Evolutionary conservation across 1,139 yeast genomes (phyloP).

Genomic region (Arxiozyma telluris): DNA sequence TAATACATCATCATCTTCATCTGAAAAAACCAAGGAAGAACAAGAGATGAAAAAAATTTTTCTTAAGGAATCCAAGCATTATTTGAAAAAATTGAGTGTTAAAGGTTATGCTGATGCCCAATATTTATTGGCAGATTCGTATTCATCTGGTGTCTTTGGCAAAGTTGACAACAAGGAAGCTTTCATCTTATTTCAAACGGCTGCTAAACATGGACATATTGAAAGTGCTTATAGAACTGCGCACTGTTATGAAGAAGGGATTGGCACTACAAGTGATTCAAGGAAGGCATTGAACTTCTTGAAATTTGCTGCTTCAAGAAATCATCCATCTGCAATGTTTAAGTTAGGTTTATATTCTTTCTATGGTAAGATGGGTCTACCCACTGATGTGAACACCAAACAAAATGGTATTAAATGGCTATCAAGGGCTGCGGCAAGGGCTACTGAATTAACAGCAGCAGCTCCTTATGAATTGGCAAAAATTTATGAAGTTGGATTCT

Average conservation of each 20-base stretch:
- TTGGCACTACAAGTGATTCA: conserved; percentile 86
- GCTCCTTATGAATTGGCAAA: conserved; percentile 91
- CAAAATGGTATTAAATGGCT: conserved; percentile 91
- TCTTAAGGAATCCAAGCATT: conserved; percentile 66
- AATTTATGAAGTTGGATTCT: conserved; percentile 74
- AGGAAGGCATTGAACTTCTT: conserved; percentile 77
- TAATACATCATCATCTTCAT: not conserved
- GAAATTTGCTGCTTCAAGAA: conserved; percentile 80
- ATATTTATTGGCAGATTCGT: conserved; percentile 80
- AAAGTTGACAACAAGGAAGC: conserved; percentile 76
- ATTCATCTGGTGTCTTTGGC: conserved; percentile 78
- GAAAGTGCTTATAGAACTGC: conserved; percentile 91
- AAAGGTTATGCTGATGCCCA: conserved; percentile 87
- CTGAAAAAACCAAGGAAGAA: conserved; percentile 10
- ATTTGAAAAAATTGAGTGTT: conserved; percentile 64
- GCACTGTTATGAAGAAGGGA: conserved; percentile 83
- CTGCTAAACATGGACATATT: conserved; percentile 88
- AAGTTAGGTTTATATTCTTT: conserved; percentile 82
- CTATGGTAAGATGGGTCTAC: conserved; percentile 75
- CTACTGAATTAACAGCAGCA: conserved; percentile 76
- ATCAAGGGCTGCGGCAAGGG: conserved; percentile 74
- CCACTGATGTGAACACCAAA: conserved; percentile 58
- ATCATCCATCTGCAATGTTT: conserved; percentile 94
- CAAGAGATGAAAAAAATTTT: conserved; percentile 35
- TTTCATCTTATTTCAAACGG: conserved; percentile 66